Evolutionary conservation across 2,329 filamentous ascomycete species (phyloP).

Genomic region (Fusarium miscanthi): DNA sequence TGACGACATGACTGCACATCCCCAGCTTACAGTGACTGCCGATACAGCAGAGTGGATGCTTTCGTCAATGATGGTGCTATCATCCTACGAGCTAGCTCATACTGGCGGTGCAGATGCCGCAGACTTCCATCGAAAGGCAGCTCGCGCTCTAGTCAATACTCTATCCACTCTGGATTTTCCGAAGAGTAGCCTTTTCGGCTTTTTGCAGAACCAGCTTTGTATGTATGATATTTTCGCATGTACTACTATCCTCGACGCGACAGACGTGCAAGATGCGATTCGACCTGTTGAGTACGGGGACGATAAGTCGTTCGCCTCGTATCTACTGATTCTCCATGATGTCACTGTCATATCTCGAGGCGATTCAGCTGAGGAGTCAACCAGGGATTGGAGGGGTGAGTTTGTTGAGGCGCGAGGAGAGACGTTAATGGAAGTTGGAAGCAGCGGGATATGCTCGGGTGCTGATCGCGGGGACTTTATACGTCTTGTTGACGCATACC

Average conservation of each 20-base stretch:
- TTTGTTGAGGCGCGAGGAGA: background rate
- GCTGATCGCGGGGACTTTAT: background rate
- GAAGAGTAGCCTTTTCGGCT: background rate
- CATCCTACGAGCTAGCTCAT: background rate
- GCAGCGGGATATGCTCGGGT: rapidly evolving
- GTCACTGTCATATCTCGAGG: rapidly evolving
- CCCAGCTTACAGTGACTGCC: rapidly evolving
- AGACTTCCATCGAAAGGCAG: rapidly evolving
- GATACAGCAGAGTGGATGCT: background rate
- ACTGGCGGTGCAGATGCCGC: background rate
- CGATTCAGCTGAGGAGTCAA: rapidly evolving
- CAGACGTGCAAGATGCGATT: background rate
- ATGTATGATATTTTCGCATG: background rate
- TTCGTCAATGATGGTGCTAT: rapidly evolving
- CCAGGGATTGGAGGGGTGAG: rapidly evolving
- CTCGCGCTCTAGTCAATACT: background rate
- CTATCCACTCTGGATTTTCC: rapidly evolving
- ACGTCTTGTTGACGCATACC: background rate
- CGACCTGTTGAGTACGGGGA: background rate
- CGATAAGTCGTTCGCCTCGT: rapidly evolving
- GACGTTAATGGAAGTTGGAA: rapidly evolving
- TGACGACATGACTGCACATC: background rate
- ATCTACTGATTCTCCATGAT: background rate
- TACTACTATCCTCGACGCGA: background rate
- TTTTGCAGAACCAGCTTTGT: background rate